Base-by-base conservation (phyloP, 1,284 basidiomycete genomes). In the Ceratobasidium sp. region DNA sequence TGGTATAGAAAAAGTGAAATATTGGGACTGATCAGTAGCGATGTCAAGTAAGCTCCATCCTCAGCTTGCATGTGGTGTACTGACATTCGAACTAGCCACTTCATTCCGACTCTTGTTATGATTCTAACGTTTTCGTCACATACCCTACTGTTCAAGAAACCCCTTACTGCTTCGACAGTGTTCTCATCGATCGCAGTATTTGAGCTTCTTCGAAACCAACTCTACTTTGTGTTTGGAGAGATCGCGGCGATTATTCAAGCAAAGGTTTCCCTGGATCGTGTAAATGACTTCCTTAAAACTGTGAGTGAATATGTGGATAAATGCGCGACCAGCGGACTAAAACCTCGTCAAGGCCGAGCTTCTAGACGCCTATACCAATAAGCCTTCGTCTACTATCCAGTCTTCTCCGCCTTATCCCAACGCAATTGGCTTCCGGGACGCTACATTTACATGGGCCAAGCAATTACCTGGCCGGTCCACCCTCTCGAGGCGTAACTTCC, bases 101-200 rank as follows among this genome's bases (percentile, higher is more conserved):
- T 86, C 47, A 84, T 91, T 38, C 88, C 90, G 0, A 79, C 88
- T 3, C 72, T 86, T 47, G 86, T 85, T 13, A 92, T 91, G 84
- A 74, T 87, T 40, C 82, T 83, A 20, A 89, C 89, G 0, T 92
- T 86, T 75, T 82, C 83, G 5, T 83, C 85, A 40, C 50, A 53
- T 20, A 53, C 50, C 22, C n/a, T 53, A 31, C 10, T 27, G 20
- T 53, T 53, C 50, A 53, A 53, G 50, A 27, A 29, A 38, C n/a
- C 27, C 22, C 60, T 31, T 17, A 25, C n/a, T 50, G 71, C 71
- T 1, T 70, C 71, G n/a, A 70, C 34, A 25, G 62, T 72, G 17
- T 73, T 73, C 58, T 73, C 72, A 12, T 67, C 72, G 0, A 67
- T 73, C 12, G 68, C 62, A 4, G 69, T 72, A 1, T 73, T 73